A percentile compares a stretch with the other conserved stretches of the same genome.
phyloP scores from a whole-genome alignment of 1,139 yeast genomes.

The Candida sanyaensis region DNA sequence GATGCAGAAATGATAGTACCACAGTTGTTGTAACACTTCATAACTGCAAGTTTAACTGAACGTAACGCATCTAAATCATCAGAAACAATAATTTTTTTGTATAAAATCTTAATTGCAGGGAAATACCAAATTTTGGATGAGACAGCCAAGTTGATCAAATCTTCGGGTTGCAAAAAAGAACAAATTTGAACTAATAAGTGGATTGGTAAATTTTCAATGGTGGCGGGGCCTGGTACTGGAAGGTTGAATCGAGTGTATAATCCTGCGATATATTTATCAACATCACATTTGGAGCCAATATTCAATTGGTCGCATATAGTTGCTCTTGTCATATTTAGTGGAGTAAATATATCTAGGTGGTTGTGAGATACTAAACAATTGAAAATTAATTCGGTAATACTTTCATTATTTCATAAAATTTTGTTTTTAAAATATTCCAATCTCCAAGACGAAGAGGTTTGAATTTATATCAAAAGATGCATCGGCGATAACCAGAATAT shows the following conservation, averaged over 20 bases:
- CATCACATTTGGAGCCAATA: background rate
- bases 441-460: background rate
- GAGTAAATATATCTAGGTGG: background rate
- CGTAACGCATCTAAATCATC: constrained; percentile 6
- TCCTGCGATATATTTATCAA: background rate
- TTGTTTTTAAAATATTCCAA: background rate
- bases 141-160: constrained; percentile 5
- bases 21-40: constrained; percentile 3
- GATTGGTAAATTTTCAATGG: constrained; percentile 5
- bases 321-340: background rate
- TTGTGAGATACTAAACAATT: background rate
- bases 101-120: constrained; percentile 9
- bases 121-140: constrained; percentile 8
- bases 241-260: background rate
- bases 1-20: constrained; percentile 9
- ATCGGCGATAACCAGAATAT: background rate
- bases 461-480: background rate
- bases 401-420: background rate
- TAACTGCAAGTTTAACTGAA: constrained; percentile 2
- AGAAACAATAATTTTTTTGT: constrained; percentile 8
- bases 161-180: constrained; percentile 7
- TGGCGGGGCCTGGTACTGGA: background rate
- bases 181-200: constrained; percentile 5
- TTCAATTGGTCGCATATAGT: background rate
- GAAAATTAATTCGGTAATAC: background rate